phyloP scores from a whole-genome alignment of 2,329 filamentous ascomycete species.

The Fusarium tanahbumbuense region DNA sequence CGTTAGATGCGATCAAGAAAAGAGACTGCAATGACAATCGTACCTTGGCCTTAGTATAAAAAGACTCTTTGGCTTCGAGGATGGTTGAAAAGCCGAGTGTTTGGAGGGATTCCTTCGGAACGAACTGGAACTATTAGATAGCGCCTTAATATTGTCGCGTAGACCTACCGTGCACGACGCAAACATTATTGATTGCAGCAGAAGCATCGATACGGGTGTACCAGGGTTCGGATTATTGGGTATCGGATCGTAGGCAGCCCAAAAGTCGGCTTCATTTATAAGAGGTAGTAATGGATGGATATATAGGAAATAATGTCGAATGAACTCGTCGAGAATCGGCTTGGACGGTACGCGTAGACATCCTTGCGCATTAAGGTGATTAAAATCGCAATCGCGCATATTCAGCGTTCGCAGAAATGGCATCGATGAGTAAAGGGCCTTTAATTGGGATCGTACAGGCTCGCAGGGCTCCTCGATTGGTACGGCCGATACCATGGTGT shows the following conservation, averaged over 20 bases:
- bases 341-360: conserved; percentile 37
- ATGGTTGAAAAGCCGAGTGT: conserved; percentile 32
- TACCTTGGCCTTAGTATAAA: conserved; percentile 42
- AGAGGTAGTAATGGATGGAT: conserved; percentile 36
- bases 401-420: conserved; percentile 29
- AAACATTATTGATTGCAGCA: conserved; percentile 39
- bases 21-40: fast-evolving
- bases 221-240: background rate
- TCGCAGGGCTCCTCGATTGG: background rate
- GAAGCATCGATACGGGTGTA: conserved; percentile 27
- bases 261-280: conserved; percentile 36
- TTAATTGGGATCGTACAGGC: conserved; percentile 29
- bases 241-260: conserved; percentile 25
- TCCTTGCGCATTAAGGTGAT: conserved; percentile 25
- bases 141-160: too few relatives aligned
- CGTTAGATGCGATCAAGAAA: background rate
- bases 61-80: conserved; percentile 32
- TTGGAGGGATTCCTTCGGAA: conserved; percentile 25
- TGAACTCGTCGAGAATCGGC: conserved; percentile 35
- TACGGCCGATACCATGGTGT: background rate
- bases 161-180: conserved; percentile 36
- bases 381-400: conserved; percentile 33
- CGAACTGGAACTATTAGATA: conserved; percentile 24
- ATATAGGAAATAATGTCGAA: conserved; percentile 38
- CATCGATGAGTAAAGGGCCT: conserved; percentile 36